These are phyloP conservation scores for Macrophomina phaseolina DNA, from an alignment of 2,329 filamentous ascomycete species.

Conservation along the genomic window DNA sequence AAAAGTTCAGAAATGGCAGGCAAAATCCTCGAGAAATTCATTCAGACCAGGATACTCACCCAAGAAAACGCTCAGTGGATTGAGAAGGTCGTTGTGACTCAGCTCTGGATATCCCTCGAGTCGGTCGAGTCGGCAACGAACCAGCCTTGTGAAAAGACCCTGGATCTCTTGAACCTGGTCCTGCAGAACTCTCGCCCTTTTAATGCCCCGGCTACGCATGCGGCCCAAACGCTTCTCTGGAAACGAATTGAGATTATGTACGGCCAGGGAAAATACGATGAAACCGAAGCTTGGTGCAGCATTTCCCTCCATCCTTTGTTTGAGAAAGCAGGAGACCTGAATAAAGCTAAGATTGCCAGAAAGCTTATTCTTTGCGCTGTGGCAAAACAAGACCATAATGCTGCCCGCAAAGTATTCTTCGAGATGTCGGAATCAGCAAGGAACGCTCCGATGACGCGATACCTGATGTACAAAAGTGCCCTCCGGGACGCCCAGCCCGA, in stretches of 20 bases:
- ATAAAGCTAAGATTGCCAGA: conserved; percentile 71
- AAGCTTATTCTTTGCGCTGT: conserved; percentile 76
- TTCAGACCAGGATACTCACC: conserved; percentile 62
- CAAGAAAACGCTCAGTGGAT: conserved; percentile 64
- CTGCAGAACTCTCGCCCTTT: conserved; percentile 46
- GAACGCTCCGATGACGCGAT: conserved; percentile 70
- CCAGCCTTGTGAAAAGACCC: conserved; percentile 33
- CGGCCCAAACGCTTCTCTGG: conserved; percentile 78
- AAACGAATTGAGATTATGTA: conserved; percentile 71
- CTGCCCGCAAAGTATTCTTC: conserved; percentile 62
- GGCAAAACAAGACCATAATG: conserved; percentile 59
- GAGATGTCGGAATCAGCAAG: conserved; percentile 64
- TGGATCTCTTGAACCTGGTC: not conserved
- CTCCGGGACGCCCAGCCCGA: conserved; percentile 64
- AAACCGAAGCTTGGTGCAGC: conserved; percentile 73
- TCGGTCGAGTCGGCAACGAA: conserved; percentile 51
- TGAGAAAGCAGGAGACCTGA: conserved; percentile 66
- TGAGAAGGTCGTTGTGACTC: conserved; percentile 71
- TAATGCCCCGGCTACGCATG: conserved; percentile 66
- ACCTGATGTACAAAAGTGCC: conserved; percentile 76
- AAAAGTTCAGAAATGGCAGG: conserved; percentile 39
- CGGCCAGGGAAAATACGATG: conserved; percentile 57
- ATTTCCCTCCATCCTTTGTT: conserved; percentile 73
- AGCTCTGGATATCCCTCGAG: conserved; percentile 64
- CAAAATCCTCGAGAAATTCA: conserved; percentile 66